Conservation (phyloP, 257 asterid species). For the Solanum phureja region DNA sequence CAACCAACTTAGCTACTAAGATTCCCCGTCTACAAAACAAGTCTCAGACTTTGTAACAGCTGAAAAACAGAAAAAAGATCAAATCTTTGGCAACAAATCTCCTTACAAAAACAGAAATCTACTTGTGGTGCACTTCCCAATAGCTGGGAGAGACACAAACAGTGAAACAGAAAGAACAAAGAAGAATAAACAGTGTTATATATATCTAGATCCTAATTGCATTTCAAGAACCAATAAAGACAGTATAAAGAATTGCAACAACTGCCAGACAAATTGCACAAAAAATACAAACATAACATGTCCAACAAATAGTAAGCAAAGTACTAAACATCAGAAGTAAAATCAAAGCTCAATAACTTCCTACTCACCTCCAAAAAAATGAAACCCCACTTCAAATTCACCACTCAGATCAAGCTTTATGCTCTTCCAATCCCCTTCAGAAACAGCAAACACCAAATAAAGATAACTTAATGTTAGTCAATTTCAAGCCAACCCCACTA, state of each 20-base stretch:
- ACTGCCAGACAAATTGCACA: neutral
- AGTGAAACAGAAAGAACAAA: conserved; percentile 1
- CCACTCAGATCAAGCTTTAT: conserved; percentile 7
- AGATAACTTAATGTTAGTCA: conserved; percentile 9
- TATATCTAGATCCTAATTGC: neutral
- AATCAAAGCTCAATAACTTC: neutral
- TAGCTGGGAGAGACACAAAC: neutral
- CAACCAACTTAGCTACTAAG: neutral
- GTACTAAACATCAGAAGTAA: neutral
- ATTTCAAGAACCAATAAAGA: neutral
- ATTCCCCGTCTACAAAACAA: neutral
- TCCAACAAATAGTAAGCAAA: neutral
- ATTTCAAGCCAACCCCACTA: conserved; percentile 17
- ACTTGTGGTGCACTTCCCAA: neutral
- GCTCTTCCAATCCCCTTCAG: neutral
- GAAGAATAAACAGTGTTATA: neutral
- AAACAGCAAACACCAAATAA: conserved; percentile 15
- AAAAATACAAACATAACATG: neutral
- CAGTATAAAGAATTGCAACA: neutral
- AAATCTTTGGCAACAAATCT: neutral
- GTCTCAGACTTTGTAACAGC: neutral
- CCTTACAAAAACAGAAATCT: neutral
- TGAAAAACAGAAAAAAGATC: neutral
- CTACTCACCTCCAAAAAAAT: conserved; percentile 20
- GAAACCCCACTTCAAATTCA: conserved; percentile 13